Evolutionary conservation across 73 alveolate genomes (phyloP).

Genomic region (Paramecium bursaria): DNA sequence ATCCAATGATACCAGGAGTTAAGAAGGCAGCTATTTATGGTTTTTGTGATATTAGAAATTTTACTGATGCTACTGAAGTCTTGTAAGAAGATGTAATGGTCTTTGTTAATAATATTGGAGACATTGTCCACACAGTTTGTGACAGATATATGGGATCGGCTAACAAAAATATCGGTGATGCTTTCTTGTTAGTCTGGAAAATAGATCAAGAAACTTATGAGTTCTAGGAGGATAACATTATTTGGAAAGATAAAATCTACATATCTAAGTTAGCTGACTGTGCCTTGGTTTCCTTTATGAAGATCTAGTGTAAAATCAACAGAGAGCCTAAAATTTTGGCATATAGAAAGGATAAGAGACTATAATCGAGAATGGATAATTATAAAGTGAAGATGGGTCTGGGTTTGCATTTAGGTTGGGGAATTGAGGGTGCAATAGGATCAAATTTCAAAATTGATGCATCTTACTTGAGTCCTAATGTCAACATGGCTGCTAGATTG

Average conservation of each 20-base stretch:
- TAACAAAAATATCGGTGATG: slow-evolving; percentile 98
- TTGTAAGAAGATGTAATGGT: slow-evolving; percentile 97
- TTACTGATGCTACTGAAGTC: slow-evolving; percentile 97
- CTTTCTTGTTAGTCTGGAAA: slow-evolving; percentile 97
- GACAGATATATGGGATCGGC: slow-evolving; percentile 95
- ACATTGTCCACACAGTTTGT: slow-evolving; percentile 91
- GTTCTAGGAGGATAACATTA: slow-evolving; percentile 79
- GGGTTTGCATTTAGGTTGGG: slow-evolving; percentile 78
- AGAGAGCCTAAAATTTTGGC: slow-evolving; percentile 79
- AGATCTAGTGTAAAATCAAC: slow-evolving; percentile 83
- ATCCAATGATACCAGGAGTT: slow-evolving; percentile 98
- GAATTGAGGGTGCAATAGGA: slow-evolving; percentile 79
- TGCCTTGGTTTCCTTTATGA: slow-evolving; percentile 89
- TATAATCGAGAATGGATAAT: slow-evolving; percentile 64
- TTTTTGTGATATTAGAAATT: slow-evolving; percentile 97
- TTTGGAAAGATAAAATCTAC: slow-evolving; percentile 73
- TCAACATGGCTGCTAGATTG: slow-evolving; percentile 73
- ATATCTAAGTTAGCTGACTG: slow-evolving; percentile 87
- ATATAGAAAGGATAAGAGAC: slow-evolving; percentile 60
- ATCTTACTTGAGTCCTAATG: slow-evolving; percentile 76
- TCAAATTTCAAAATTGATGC: slow-evolving; percentile 77
- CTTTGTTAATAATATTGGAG: slow-evolving; percentile 98
- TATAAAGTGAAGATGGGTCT: slow-evolving; percentile 73
- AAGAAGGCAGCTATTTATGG: slow-evolving; percentile 95
- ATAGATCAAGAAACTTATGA: slow-evolving; percentile 75